A percentile compares a stretch with the other conserved stretches of the same genome.
phyloP scores from a whole-genome alignment of 768 basidiomycete genomes.

The Panaeolus papilionaceus region DNA sequence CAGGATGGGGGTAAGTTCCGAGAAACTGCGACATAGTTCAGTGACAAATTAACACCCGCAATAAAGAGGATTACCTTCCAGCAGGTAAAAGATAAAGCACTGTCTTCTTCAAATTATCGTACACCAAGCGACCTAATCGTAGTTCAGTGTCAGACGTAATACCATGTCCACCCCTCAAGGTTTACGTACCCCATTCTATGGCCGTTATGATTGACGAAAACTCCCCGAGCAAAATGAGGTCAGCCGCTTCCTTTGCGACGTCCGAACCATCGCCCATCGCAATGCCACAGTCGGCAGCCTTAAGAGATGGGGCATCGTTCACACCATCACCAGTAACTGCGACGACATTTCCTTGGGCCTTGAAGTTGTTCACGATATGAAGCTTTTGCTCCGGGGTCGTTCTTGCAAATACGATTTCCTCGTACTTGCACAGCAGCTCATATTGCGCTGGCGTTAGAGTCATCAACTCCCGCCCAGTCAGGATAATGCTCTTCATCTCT shows the following conservation, averaged over 20 bases:
- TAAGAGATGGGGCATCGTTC: slow-evolving; percentile 64
- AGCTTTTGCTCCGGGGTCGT: slow-evolving; percentile 72
- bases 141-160: not conserved
- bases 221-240: slow-evolving; percentile 68
- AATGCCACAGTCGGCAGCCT: slow-evolving; percentile 67
- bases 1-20: slow-evolving; percentile 66
- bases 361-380: slow-evolving; percentile 64
- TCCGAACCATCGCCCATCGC: slow-evolving; percentile 62
- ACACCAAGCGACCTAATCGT: slow-evolving; percentile 56
- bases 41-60: not conserved
- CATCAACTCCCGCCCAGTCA: slow-evolving; percentile 48
- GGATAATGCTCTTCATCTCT: slow-evolving; percentile 41
- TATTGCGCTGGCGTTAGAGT: slow-evolving; percentile 40
- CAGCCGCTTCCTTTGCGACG: slow-evolving; percentile 64
- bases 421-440: slow-evolving; percentile 41
- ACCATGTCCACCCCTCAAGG: not conserved
- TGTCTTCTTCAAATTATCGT: slow-evolving; percentile 67
- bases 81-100: slow-evolving; percentile 57
- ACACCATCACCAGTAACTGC: slow-evolving; percentile 75
- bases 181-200: slow-evolving; percentile 56
- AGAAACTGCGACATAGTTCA: slow-evolving; percentile 46
- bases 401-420: slow-evolving; percentile 65
- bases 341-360: slow-evolving; percentile 56
- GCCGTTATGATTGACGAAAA: slow-evolving; percentile 70
- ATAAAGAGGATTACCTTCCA: slow-evolving; percentile 43